Evolutionary conservation across 164 flowering plant genomes (phyloP), one percentile per base, ranked within the genome.

Genomic region (Magnolia kwangsiensis): DNA sequence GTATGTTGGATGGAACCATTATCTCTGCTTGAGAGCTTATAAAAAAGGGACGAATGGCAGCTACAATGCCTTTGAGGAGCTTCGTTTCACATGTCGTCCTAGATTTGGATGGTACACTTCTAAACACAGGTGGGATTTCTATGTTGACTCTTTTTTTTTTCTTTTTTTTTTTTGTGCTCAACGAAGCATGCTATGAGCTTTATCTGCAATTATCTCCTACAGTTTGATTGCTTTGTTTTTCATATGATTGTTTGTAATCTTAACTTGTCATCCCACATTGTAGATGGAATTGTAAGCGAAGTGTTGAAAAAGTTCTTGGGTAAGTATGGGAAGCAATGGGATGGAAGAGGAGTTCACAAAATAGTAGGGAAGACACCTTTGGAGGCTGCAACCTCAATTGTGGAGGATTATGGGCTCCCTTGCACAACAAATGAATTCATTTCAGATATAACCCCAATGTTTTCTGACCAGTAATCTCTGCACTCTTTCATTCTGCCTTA

Each of bases 61-160:
- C 82, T 67, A 71, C 85, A 59, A 82, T 75, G n/a, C 78, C 90
- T 78, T 66, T 87, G 10, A 88, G 77, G 83, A 93, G 89, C 82
- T 61, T 89, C 27, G 83, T 85, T 11, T 88, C 96, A 0, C 86
- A 89, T 76, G 95, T 96, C 74, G 85, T 94, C 73, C 86, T 94
- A 72, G 98, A 94, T 88, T 82, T 96, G 88, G 99, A 96, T 80
- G 98, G 96, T 55, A 96, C 97, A 64, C 94, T 96, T 75, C 82
- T 94, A 37, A 90, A 94, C 81, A 91, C 98, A 81, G 99, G 99
- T 93, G 51, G 20, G 64, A 16, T 75, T 51, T 59, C 8, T 61
- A 27, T 8, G 27, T 8, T 70, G 65, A 23, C 77, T 16, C 1
- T 7, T 55, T 16, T 55, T 10, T 16, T 55, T 10, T 13, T 16